Evolutionary conservation across 1,284 basidiomycete species (phyloP), one percentile per base, ranked within the genome.

Genomic region (Cutaneotrichosporon sp.): DNA sequence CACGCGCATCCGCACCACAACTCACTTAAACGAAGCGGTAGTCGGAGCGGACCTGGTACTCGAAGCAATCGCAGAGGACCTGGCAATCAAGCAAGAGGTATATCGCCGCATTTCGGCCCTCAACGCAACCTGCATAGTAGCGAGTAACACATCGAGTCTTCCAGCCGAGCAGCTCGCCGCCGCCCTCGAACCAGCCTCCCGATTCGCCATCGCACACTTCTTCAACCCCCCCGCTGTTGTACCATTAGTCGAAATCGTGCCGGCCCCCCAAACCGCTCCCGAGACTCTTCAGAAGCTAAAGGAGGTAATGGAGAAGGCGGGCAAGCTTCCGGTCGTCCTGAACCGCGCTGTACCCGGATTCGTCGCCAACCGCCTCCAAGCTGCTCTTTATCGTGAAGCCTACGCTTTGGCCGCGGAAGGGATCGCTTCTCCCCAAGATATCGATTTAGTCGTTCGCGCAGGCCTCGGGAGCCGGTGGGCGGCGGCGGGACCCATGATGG

Each of bases 151-250:
- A 14, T 60, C 58, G n/a, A 60, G 58, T 6, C 61, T 65, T 11
- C 50, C 64, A 4, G 47, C 61, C 18, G 31, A 55, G 13, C 4
- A 11, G 5, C 61, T 65, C 18, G 53, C 58, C 1, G n/a, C n/a
- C 3, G 61, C 31, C 14, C 36, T 65, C 8, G 7, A 16, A 7
- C 46, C 56, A 18, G 61, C 64, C 0, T 26, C 9, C 1, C 61
- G 64, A 5, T 65, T 65, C 38, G 64, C 64, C 9, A 60, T 65
- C 31, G 64, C 64, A 26, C 64, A 65, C 58, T 65, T 65, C 49
- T 65, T 65, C 58, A 62, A 62, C 55, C 64, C 61, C 13, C 47
- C 64, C 30, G 47, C 57, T 13, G 49, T 62, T 16, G 64, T 65
- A 6, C 64, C 64, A 7, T 58, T 65, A 18, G 64, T 65, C 40